A percentile compares a stretch with the other conserved stretches of the same genome.
These are phyloP conservation scores for Venustampulla echinocandica DNA, from an alignment of 495 filamentous ascomycete species.

Conservation along the genomic window DNA sequence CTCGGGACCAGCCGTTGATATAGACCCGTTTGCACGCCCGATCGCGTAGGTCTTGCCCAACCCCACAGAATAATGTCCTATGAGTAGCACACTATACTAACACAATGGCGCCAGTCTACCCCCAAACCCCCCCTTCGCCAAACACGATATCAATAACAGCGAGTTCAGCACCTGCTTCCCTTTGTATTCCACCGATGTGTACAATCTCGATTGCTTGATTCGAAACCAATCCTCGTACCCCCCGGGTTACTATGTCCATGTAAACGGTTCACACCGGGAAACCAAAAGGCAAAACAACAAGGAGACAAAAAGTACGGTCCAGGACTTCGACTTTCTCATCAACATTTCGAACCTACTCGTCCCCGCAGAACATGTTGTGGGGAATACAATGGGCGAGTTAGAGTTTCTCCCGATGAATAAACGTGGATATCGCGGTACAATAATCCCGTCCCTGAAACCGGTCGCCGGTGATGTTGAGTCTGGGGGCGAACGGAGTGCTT, in stretches of 20 bases:
- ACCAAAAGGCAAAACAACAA: slow-evolving; percentile 31
- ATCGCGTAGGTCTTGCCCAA: neutral
- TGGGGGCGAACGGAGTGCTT: slow-evolving; percentile 36
- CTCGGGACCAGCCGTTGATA: neutral
- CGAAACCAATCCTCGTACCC: slow-evolving; percentile 30
- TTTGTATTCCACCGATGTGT: slow-evolving; percentile 25
- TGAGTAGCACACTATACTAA: slow-evolving; percentile 2
- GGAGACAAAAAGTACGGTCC: slow-evolving; percentile 31
- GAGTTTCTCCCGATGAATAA: slow-evolving; percentile 11
- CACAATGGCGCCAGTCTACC: slow-evolving; percentile 4
- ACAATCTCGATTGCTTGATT: slow-evolving; percentile 33
- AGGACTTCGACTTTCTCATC: slow-evolving; percentile 43
- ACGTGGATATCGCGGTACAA: slow-evolving; percentile 15
- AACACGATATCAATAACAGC: slow-evolving; percentile 4
- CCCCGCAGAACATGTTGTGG: neutral
- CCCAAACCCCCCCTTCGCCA: slow-evolving; percentile 13
- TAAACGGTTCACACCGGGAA: slow-evolving; percentile 43
- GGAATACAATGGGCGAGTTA: neutral
- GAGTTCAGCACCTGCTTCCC: slow-evolving; percentile 15
- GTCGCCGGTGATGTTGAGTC: slow-evolving; percentile 7
- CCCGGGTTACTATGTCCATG: slow-evolving; percentile 35
- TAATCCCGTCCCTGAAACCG: slow-evolving; percentile 10
- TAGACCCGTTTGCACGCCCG: neutral
- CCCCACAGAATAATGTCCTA: neutral
- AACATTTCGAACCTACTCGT: slow-evolving; percentile 41